These are phyloP conservation scores for Citropsis articulata DNA, from an alignment of 345 rosid species.

Conservation along the genomic window DNA sequence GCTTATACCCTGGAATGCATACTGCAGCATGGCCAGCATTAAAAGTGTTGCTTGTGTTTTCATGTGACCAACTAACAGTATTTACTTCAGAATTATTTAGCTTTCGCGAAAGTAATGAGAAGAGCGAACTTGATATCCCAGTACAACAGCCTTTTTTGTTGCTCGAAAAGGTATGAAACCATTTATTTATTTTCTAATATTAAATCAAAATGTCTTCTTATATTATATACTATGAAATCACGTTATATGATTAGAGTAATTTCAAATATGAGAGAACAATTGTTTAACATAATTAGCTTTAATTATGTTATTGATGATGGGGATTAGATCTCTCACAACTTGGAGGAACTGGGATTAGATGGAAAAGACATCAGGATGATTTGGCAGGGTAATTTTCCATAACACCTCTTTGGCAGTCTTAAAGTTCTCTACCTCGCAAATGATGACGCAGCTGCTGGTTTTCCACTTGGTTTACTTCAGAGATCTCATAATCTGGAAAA, in stretches of 20 bases:
- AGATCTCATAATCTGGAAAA: slow-evolving; percentile 11
- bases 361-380: too few relatives aligned
- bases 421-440: background rate
- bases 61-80: background rate
- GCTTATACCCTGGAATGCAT: slow-evolving; percentile 19
- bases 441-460: background rate
- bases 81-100: too few relatives aligned
- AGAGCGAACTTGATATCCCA: background rate
- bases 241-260: too few relatives aligned
- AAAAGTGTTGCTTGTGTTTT: background rate
- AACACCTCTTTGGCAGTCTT: background rate
- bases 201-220: too few relatives aligned
- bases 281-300: background rate
- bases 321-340: background rate
- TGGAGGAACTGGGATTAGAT: too few relatives aligned
- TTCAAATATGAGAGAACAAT: too few relatives aligned
- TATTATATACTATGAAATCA: too few relatives aligned
- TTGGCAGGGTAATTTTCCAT: too few relatives aligned
- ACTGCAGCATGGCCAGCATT: slow-evolving; percentile 20
- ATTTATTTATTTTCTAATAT: too few relatives aligned
- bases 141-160: background rate
- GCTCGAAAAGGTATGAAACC: background rate
- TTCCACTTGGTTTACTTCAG: background rate
- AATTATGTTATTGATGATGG: too few relatives aligned
- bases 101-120: too few relatives aligned